Percentiles rank a stretch among this genome's conserved stretches.
These are phyloP conservation scores for Dichomitus squalens DNA, from an alignment of 1,284 basidiomycete species.

Conservation along the genomic window DNA sequence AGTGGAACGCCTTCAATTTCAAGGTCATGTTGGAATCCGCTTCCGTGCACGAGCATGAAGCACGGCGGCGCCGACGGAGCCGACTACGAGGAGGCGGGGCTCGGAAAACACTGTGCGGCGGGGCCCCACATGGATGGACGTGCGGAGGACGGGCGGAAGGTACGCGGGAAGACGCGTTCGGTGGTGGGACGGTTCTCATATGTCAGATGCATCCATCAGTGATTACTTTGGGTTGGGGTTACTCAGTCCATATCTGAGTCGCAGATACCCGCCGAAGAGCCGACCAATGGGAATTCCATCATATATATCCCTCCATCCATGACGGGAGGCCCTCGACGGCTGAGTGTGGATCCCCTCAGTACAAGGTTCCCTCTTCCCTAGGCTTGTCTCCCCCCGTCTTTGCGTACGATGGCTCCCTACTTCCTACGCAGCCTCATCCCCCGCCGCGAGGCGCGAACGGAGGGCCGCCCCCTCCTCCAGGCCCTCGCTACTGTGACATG, in stretches of 20 bases:
- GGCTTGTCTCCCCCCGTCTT: conserved; percentile 3
- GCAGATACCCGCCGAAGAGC: neutral
- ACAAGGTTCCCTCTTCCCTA: neutral
- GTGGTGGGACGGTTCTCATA: neutral
- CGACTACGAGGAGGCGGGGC: neutral
- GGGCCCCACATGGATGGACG: neutral
- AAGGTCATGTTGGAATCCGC: neutral
- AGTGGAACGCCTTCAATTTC: neutral
- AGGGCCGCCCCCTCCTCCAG: conserved; percentile 37
- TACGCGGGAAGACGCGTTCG: neutral
- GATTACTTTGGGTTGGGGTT: neutral
- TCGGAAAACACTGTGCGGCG: neutral
- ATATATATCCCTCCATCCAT: neutral
- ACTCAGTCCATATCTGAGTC: neutral
- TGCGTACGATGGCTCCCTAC: conserved; percentile 31
- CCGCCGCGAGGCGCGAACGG: conserved; percentile 41
- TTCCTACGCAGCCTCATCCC: conserved; percentile 37
- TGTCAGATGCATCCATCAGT: neutral
- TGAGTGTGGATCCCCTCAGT: conserved; percentile 4
- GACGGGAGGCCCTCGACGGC: neutral
- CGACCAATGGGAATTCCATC: no score
- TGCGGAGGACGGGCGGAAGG: neutral
- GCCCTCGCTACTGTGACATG: conserved; percentile 42
- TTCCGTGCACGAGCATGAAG: neutral
- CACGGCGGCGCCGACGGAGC: neutral